Evolutionary conservation across 164 flowering plant genomes (phyloP).

Genomic region (Chimonanthus salicifolius): DNA sequence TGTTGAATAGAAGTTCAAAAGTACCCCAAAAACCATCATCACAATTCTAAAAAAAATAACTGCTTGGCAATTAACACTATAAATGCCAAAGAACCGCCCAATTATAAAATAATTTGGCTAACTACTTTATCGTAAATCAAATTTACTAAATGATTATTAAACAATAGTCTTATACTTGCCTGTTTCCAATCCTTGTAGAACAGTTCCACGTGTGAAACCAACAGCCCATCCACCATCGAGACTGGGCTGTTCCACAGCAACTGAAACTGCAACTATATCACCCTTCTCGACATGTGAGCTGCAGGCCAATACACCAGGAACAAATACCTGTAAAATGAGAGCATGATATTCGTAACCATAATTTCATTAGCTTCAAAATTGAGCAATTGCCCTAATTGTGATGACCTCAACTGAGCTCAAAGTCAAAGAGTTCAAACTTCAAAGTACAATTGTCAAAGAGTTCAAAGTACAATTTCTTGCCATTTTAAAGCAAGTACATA

Average conservation of each 20-base stretch:
- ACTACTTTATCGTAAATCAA: neutral
- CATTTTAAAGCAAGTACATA: too few species aligned
- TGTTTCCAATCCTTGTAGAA: constrained; percentile 61
- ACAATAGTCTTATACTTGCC: constrained; percentile 33
- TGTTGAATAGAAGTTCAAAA: too few species aligned
- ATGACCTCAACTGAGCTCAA: too few species aligned
- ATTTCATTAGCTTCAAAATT: neutral
- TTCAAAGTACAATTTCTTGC: too few species aligned
- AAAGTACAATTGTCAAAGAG: neutral
- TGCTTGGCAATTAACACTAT: neutral
- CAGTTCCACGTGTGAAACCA: constrained; percentile 88
- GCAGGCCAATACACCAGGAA: constrained; percentile 97
- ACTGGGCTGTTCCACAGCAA: constrained; percentile 76
- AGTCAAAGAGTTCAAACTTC: neutral
- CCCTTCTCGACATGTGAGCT: constrained; percentile 96
- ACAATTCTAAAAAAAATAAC: neutral
- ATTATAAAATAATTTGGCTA: neutral
- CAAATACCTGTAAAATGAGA: constrained; percentile 53
- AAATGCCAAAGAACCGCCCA: neutral
- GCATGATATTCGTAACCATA: neutral
- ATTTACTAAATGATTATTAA: neutral
- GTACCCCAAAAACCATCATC: too few species aligned
- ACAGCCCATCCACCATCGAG: constrained; percentile 66
- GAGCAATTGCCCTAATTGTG: too few species aligned
- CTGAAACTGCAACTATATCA: constrained; percentile 86